These are phyloP conservation scores for Mollisia scopiformis DNA, from an alignment of 2,329 filamentous ascomycete genomes.

Conservation along the genomic window DNA sequence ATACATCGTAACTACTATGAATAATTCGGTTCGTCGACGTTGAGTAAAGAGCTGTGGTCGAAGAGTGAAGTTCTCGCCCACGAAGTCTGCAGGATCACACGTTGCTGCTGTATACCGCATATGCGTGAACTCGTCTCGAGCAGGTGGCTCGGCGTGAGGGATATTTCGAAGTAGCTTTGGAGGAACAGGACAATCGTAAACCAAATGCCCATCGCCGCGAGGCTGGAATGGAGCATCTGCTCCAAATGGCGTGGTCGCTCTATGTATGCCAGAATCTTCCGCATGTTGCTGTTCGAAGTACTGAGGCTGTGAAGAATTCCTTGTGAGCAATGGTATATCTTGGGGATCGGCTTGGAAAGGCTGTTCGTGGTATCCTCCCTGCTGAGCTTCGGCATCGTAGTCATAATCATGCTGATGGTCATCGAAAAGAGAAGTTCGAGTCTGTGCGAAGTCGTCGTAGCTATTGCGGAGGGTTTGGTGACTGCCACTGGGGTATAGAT, in stretches of 20 bases:
- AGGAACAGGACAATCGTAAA: constrained; percentile 27
- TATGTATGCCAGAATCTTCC: not conserved
- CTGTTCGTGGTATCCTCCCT: not conserved
- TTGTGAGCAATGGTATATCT: constrained; percentile 20
- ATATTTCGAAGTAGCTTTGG: constrained; percentile 21
- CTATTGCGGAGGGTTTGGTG: not conserved
- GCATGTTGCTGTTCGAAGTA: constrained; percentile 15
- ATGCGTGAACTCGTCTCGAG: constrained; percentile 56
- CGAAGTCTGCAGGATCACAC: constrained; percentile 70
- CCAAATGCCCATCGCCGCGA: constrained; percentile 11
- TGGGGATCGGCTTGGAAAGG: constrained; percentile 9
- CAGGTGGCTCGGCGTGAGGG: constrained; percentile 7
- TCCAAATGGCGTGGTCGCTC: not conserved
- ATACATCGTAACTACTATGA: constrained; percentile 77
- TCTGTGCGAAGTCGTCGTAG: not conserved
- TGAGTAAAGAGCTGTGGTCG: constrained; percentile 72
- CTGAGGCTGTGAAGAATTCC: constrained; percentile 11
- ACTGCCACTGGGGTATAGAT: not conserved
- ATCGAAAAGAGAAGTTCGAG: not conserved
- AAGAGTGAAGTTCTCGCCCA: constrained; percentile 66
- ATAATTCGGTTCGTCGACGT: constrained; percentile 69
- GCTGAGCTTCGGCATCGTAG: not conserved
- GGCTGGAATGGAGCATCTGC: not conserved
- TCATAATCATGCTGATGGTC: not conserved
- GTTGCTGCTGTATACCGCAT: constrained; percentile 73